Percentiles rank a stretch among this genome's conserved stretches.
phyloP scores from a whole-genome alignment of 352 stramenopile species.

The Pythium phragmitis region DNA sequence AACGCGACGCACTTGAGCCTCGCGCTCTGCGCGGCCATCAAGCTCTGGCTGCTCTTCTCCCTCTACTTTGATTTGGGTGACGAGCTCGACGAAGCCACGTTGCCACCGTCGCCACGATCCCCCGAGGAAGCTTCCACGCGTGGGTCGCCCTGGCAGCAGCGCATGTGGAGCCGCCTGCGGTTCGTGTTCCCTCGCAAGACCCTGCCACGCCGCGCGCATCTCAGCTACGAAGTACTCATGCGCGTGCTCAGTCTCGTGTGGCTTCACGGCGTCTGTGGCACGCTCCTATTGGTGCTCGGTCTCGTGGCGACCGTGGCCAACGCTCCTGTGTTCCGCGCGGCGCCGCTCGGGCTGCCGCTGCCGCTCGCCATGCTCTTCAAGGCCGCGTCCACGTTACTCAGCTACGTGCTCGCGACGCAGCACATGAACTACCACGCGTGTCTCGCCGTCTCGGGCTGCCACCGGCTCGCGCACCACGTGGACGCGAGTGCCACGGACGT shows the following conservation, averaged over 20 bases:
- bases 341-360: conserved; percentile 52
- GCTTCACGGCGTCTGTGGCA: conserved; percentile 64
- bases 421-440: conserved; percentile 64
- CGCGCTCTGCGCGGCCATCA: conserved; percentile 50
- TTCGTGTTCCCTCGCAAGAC: conserved; percentile 75
- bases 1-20: conserved; percentile 52
- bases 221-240: conserved; percentile 75
- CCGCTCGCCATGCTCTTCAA: conserved; percentile 66
- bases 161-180: conserved; percentile 53
- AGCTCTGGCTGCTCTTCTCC: conserved; percentile 68
- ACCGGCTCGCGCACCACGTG: conserved; percentile 34
- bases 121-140: conserved; percentile 10
- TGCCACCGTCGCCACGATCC: conserved; percentile 5
- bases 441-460: conserved; percentile 46
- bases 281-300: conserved; percentile 48
- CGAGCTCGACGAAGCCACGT: conserved; percentile 28
- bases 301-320: conserved; percentile 38
- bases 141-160: conserved; percentile 22
- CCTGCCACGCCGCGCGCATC: conserved; percentile 44
- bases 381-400: conserved; percentile 47
- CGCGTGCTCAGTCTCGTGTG: conserved; percentile 65
- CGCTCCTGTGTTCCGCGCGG: conserved; percentile 49
- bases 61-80: conserved; percentile 64
- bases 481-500: conserved; percentile 40
- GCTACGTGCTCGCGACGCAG: conserved; percentile 54